Evolutionary conservation across 1,284 basidiomycete species (phyloP), one percentile per base, ranked within the genome.

Genomic region (Cystobasidium pallidum): DNA sequence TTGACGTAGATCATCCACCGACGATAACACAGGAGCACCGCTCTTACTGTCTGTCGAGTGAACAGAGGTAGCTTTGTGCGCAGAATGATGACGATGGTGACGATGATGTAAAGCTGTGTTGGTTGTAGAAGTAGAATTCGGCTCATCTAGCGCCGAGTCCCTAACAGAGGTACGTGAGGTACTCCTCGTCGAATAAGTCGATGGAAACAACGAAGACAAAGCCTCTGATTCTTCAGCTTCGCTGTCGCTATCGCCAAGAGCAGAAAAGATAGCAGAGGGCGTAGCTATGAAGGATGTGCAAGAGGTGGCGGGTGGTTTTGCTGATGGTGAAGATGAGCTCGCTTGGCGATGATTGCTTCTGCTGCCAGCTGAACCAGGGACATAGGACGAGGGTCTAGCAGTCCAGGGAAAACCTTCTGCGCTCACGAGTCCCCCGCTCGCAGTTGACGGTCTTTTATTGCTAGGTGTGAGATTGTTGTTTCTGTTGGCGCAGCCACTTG

Each of bases 371-470:
- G 54, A 57, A 17, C n/a, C 24, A 61, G 62, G 62, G 1, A n/a
- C 24, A n/a, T 51, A 47, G 4, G 62, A 49, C 28, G 62, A 64
- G 21, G 62, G 62, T 49, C 62, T 49, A 28, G 62, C 62, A 64
- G 62, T 64, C 62, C 62, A 64, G 51, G 62, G 62, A 21, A 64
- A 64, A 1, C 62, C 62, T 51, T 64, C 62, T n/a, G 54, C 54
- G n/a, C 21, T 57, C 28, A 57, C n/a, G 19, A 57, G 13, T 34
- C 32, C 36, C 17, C 54, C 54, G 36, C 3, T 32, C n/a, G 54
- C 2, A 51, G 43, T 41, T 39, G 62, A 64, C 4, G 62, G 45
- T 47, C 43, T 47, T 3, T n/a, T 30, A 15, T 19, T 36, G 7
- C 10, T 41, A 36, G 8, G 7, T 21, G 13, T 13, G 11, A 6